A percentile compares a stretch with the other conserved stretches of the same genome.
These are phyloP conservation scores for Fusarium austroafricanum DNA, from an alignment of 2,329 filamentous ascomycete species.

Conservation along the genomic window DNA sequence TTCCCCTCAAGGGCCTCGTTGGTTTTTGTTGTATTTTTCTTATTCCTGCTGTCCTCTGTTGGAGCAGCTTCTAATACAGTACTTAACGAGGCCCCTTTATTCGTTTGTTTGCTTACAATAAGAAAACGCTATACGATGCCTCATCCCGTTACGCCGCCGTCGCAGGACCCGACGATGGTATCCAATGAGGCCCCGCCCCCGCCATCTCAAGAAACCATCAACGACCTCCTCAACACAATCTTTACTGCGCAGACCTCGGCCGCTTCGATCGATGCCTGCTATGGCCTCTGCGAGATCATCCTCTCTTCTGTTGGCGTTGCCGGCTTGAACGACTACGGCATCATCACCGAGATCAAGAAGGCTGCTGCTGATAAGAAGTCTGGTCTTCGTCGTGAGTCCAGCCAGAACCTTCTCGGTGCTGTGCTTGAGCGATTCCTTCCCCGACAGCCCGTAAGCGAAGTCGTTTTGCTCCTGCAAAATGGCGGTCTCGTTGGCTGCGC, in stretches of 20 bases:
- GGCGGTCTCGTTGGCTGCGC: constrained; percentile 77
- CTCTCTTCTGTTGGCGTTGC: constrained; percentile 65
- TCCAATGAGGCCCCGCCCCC: constrained; percentile 63
- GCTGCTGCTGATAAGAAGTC: constrained; percentile 95
- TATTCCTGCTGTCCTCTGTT: constrained; percentile 10
- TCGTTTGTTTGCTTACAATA: constrained; percentile 8
- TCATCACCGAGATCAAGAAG: constrained; percentile 71
- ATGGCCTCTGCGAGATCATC: constrained; percentile 70
- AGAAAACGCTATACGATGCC: constrained; percentile 53
- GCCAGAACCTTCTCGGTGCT: constrained; percentile 94
- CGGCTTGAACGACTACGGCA: constrained; percentile 65
- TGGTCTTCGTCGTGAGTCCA: constrained; percentile 83
- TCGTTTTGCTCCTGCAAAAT: constrained; percentile 84
- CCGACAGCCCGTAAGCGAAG: constrained; percentile 81
- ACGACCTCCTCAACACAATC: constrained; percentile 72
- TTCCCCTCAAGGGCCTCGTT: constrained; percentile 43
- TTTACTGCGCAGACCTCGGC: constrained; percentile 77
- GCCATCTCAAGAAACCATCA: constrained; percentile 74
- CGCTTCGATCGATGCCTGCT: constrained; percentile 73
- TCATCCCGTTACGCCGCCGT: constrained; percentile 62
- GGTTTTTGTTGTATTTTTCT: constrained; percentile 36
- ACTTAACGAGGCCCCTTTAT: constrained; percentile 37
- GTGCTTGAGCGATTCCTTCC: constrained; percentile 90
- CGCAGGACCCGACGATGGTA: constrained; percentile 54
- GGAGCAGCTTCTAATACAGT: constrained; percentile 22